Conservation (phyloP, 225 moss, liverwort and hornwort genomes). For the Bryoerythrophyllum caledonicum region DNA sequence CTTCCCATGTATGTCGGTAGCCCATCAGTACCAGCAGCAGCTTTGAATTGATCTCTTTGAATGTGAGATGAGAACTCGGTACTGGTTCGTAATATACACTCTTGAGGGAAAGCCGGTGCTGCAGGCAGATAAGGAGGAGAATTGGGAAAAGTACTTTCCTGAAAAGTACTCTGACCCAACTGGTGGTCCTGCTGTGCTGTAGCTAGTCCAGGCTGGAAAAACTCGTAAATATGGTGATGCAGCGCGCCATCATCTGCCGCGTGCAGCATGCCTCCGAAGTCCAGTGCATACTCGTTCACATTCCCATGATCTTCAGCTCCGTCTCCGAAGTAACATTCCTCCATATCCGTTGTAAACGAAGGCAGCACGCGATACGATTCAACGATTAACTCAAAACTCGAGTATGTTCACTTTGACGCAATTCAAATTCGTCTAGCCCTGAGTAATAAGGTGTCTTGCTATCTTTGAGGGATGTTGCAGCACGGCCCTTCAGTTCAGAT, state of each 20-base stretch:
- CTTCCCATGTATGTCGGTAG: background rate
- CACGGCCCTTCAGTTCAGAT: background rate
- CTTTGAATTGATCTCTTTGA: background rate
- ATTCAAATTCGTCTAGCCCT: background rate
- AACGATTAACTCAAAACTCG: background rate
- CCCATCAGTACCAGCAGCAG: background rate
- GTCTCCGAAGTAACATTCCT: background rate
- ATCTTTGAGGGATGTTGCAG: background rate
- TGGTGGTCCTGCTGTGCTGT: background rate
- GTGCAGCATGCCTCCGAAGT: constrained; percentile 8
- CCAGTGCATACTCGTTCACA: constrained; percentile 11
- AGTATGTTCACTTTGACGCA: background rate
- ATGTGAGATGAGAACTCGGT: background rate
- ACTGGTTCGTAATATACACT: too few species aligned
- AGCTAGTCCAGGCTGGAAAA: constrained; percentile 13
- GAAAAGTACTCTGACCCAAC: background rate
- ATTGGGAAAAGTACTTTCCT: constrained; percentile 1
- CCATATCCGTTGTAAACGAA: constrained; percentile 23
- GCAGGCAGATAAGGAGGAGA: background rate
- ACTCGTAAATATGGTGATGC: constrained; percentile 12
- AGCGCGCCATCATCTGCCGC: constrained; percentile 1
- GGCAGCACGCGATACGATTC: constrained; percentile 8
- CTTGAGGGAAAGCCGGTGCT: background rate
- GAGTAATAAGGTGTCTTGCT: background rate
- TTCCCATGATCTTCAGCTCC: background rate